These are phyloP conservation scores for Rhododendron kiyosumense DNA, from an alignment of 148 eudicot genomes.

Conservation along the genomic window DNA sequence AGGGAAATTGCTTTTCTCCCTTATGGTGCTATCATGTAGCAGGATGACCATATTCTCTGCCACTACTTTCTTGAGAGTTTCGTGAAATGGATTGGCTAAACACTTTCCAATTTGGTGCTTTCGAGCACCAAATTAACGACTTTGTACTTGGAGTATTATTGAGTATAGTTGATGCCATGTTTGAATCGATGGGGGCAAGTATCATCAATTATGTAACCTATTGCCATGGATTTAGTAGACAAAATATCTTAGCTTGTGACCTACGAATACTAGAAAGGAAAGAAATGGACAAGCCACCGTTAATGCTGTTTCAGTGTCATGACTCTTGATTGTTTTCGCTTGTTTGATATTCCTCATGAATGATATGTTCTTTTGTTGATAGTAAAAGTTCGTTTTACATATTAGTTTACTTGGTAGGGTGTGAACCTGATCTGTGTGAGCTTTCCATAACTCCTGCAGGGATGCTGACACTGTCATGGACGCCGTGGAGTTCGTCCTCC, in stretches of 20 bases:
- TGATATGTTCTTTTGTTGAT: not conserved
- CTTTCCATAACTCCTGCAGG: constrained; percentile 39
- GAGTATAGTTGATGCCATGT: not conserved
- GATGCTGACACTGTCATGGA: constrained; percentile 88
- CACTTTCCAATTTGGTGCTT: not conserved
- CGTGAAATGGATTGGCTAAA: not conserved
- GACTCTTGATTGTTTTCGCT: not conserved
- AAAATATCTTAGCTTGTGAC: not conserved
- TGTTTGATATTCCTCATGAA: not conserved
- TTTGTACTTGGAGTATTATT: not conserved
- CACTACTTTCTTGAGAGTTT: not conserved
- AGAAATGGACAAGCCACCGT: not conserved
- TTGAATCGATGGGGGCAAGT: not conserved
- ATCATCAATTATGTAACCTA: not conserved
- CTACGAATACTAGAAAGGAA: not conserved
- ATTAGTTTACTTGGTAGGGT: not conserved
- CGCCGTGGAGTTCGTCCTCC: constrained; percentile 95
- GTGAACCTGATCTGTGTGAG: constrained; percentile 16
- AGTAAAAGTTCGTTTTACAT: not conserved
- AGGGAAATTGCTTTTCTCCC: not conserved
- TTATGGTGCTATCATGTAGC: constrained; percentile 2
- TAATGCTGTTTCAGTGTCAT: not conserved
- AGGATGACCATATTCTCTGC: not conserved
- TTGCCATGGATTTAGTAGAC: not conserved
- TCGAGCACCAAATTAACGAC: not conserved